Evolutionary conservation across 805 yeast species (phyloP).

Genomic region (Tetrapisispora namnaoensis): DNA sequence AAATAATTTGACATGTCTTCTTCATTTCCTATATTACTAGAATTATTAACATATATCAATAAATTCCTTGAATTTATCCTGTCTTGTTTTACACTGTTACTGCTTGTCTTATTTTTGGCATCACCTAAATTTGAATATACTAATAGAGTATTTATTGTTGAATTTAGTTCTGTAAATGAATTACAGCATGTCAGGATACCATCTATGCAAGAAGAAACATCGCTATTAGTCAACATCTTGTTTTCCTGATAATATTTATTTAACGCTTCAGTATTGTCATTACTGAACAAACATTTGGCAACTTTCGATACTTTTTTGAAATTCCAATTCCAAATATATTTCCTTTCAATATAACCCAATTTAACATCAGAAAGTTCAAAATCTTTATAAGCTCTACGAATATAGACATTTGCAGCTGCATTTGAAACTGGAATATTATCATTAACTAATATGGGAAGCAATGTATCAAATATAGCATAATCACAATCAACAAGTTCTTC

Average conservation of each 20-base stretch:
- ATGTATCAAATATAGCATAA: slow-evolving; percentile 91
- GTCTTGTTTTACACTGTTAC: neutral
- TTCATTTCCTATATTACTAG: slow-evolving; percentile 67
- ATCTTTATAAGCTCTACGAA: slow-evolving; percentile 94
- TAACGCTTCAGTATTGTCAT: neutral
- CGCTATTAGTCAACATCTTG: neutral
- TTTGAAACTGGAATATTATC: slow-evolving; percentile 80
- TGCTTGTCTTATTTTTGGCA: neutral
- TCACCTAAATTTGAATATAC: neutral
- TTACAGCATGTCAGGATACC: neutral
- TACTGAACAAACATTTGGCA: no score
- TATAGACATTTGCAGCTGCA: slow-evolving; percentile 95
- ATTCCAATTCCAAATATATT: neutral
- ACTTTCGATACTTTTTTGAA: neutral
- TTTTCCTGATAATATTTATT: neutral
- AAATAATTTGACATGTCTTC: slow-evolving; percentile 55
- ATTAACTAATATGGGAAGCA: slow-evolving; percentile 80
- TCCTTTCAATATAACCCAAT: slow-evolving; percentile 37
- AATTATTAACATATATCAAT: slow-evolving; percentile 7
- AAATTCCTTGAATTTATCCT: neutral
- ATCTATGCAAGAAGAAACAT: neutral
- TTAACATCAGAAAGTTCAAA: slow-evolving; percentile 70
- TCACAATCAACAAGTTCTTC: slow-evolving; percentile 92
- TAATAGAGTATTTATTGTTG: neutral
- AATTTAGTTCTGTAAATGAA: neutral